Conservation (phyloP, 768 basidiomycete species). For the Leccinum ochraceum region DNA sequence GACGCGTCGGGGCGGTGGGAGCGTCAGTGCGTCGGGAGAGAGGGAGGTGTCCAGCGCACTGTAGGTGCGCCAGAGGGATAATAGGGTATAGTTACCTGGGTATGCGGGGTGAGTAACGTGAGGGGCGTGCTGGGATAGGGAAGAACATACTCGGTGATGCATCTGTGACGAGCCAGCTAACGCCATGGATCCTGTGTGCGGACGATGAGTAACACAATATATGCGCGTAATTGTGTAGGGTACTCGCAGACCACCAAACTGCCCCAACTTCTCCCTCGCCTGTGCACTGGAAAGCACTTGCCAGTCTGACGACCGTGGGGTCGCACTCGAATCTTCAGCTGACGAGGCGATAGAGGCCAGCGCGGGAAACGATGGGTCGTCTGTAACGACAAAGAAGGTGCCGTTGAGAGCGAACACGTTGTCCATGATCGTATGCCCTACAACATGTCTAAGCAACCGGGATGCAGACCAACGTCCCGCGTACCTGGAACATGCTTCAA, state of each 20-base stretch:
- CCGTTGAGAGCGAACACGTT: constrained; percentile 76
- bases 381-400: constrained; percentile 72
- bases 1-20: constrained; percentile 70
- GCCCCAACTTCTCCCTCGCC: constrained; percentile 50
- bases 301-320: constrained; percentile 57
- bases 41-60: constrained; percentile 56
- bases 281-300: constrained; percentile 52
- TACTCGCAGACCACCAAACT: constrained; percentile 53
- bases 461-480: constrained; percentile 7
- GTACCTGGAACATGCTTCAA: constrained; percentile 67
- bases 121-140: neutral
- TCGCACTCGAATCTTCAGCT: constrained; percentile 33
- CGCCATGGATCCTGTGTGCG: constrained; percentile 56
- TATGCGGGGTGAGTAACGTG: constrained; percentile 1
- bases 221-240: constrained; percentile 11
- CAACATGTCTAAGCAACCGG: constrained; percentile 4
- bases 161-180: constrained; percentile 67
- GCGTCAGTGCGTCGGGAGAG: constrained; percentile 47
- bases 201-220: neutral
- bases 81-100: constrained; percentile 65
- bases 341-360: constrained; percentile 51
- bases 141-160: constrained; percentile 46
- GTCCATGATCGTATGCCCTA: constrained; percentile 85
- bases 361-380: constrained; percentile 62
- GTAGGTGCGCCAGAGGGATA: constrained; percentile 79